Evolutionary conservation across 768 basidiomycete species (phyloP), one percentile per base, ranked within the genome.

Genomic region (Calocera viscosa): DNA sequence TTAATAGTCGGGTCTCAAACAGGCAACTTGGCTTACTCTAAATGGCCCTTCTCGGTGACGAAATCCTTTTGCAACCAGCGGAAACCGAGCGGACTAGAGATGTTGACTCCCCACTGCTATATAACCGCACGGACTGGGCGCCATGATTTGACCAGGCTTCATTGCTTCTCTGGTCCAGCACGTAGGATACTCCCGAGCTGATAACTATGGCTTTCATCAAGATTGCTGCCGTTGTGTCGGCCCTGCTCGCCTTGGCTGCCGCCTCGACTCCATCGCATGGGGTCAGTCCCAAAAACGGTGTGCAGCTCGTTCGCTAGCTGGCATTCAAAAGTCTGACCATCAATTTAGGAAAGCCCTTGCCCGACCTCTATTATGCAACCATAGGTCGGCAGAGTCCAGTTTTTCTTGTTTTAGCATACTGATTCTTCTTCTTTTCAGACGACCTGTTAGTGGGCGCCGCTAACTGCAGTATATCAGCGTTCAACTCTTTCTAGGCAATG

Each of bases 321-420:
- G 24, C 24, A 60, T 26, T 28, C 30, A 38, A 26, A 12, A 28
- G 53, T 2, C 19, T 60, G 53, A 60, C 30, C 14, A 32, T 14
- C 26, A 32, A 28, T 32, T 10, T 60, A 60, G 53, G 53, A 19
- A 60, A 60, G 26, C 53, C 53, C 26, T 68, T 79, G 22, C 79
- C 80, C 1, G 79, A 80, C 66, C 69, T 81, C 2, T 78, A 80
- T 64, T 78, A 81, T 63, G 79, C 80, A 0, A 74, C 76, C 0
- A 68, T 81, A 60, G 67, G 67, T n/a, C n/a, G n/a, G n/a, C n/a
- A n/a, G n/a, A n/a, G n/a, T 2, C 77, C 80, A 63, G 72, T 80
- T 47, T 38, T 14, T 5, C 7, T 14, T 14, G 14, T 38, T 38
- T 5, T 38, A 38, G 5, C 35, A 38, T 38, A 38, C 35, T 38